Conservation (phyloP, 2,329 filamentous ascomycete species). For the Apiospora saccharicola region DNA sequence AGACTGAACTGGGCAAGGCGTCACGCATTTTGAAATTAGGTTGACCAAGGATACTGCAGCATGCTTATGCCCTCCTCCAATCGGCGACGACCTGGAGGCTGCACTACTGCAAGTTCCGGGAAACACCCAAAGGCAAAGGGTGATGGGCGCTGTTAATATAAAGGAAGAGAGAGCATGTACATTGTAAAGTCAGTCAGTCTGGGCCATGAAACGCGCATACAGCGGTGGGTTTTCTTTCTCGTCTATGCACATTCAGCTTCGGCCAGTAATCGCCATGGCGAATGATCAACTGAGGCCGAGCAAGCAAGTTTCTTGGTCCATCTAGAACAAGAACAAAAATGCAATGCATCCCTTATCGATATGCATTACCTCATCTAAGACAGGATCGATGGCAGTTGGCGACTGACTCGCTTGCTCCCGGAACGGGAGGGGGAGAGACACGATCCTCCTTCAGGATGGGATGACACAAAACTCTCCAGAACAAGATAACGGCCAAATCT, state of each 20-base stretch:
- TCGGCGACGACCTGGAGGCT: not conserved
- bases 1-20: constrained; percentile 14
- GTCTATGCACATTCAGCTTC: not conserved
- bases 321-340: constrained; percentile 2
- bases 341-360: not conserved
- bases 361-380: not conserved
- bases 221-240: not conserved
- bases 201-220: not conserved
- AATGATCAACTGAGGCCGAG: not conserved
- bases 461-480: constrained; percentile 2
- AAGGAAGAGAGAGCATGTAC: not conserved
- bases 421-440: not conserved
- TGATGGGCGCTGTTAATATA: not conserved
- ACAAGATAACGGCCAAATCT: not conserved
- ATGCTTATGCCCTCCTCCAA: constrained; percentile 2
- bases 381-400: not conserved
- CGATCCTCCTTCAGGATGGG: not conserved
- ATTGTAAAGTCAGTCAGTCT: not conserved
- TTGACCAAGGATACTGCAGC: not conserved
- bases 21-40: constrained; percentile 19
- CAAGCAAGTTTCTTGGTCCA: not conserved
- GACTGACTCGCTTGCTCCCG: constrained; percentile 4
- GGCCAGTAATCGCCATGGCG: not conserved
- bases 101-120: constrained; percentile 17
- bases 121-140: not conserved